phyloP scores from a whole-genome alignment of 345 rosid genomes.

The Hypericum androsaemum region DNA sequence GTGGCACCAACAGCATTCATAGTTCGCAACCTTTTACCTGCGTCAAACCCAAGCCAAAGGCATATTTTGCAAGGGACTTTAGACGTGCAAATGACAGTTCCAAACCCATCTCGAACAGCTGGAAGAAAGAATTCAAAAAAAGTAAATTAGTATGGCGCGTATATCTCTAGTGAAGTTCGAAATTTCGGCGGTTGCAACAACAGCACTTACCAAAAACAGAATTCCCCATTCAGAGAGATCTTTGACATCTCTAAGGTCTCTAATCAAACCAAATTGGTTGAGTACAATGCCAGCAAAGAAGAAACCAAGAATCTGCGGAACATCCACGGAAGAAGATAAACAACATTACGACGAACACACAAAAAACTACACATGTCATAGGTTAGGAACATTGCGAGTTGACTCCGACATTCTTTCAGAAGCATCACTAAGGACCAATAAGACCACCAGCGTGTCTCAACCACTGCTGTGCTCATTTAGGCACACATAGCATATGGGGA shows the following conservation, averaged over 20 bases:
- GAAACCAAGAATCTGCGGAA: constrained; percentile 86
- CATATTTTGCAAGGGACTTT: constrained; percentile 91
- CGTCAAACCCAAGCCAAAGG: constrained; percentile 94
- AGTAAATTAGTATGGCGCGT: constrained; percentile 7
- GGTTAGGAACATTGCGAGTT: too few species aligned
- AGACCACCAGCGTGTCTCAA: too few species aligned
- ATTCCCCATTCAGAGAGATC: constrained; percentile 97
- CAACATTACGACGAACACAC: too few species aligned
- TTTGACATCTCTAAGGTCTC: constrained; percentile 89
- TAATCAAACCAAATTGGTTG: constrained; percentile 79
- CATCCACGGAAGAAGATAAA: not conserved
- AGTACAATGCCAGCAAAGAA: constrained; percentile 92
- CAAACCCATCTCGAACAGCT: constrained; percentile 98
- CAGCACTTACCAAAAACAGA: constrained; percentile 72
- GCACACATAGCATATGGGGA: too few species aligned
- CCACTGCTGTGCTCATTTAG: too few species aligned
- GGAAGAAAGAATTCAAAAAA: constrained; percentile 26
- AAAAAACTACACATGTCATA: too few species aligned
- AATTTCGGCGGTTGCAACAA: not conserved
- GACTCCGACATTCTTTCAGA: too few species aligned
- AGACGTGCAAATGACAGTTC: constrained; percentile 96
- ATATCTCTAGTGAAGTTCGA: constrained; percentile 2
- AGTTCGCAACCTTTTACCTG: constrained; percentile 47
- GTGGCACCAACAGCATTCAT: not conserved
- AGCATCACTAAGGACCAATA: too few species aligned